phyloP scores from a whole-genome alignment of 192 early-diverging fungal genomes.

The Umbelopsis sp. region DNA sequence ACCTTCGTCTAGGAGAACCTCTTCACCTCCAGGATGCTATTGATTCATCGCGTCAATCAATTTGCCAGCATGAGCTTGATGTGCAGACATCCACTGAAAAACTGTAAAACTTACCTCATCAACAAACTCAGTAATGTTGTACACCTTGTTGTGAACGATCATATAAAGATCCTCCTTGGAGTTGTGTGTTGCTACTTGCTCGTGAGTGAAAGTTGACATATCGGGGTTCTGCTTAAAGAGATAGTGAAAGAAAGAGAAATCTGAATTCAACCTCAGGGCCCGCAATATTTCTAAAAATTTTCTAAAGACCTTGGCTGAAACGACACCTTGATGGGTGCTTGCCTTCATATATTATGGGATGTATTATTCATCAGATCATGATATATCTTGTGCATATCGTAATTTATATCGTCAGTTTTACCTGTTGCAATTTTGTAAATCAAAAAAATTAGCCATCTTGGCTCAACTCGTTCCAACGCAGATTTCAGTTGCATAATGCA shows the following conservation, averaged over 20 bases:
- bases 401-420: too few species aligned
- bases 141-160: conserved; percentile 77
- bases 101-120: conserved; percentile 58
- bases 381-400: too few species aligned
- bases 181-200: conserved; percentile 66
- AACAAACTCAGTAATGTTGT: conserved; percentile 78
- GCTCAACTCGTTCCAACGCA: not conserved
- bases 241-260: not conserved
- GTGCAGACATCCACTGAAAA: not conserved
- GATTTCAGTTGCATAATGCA: not conserved
- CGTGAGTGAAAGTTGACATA: conserved; percentile 18
- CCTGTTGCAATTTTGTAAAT: too few species aligned
- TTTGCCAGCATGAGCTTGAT: not conserved
- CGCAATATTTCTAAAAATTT: too few species aligned
- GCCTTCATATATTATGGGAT: too few species aligned
- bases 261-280: not conserved
- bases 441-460: too few species aligned
- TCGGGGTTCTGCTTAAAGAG: conserved; percentile 16
- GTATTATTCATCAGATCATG: too few species aligned
- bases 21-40: conserved; percentile 98
- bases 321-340: too few species aligned
- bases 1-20: conserved; percentile 89
- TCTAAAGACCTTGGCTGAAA: too few species aligned
- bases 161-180: conserved; percentile 80
- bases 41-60: not conserved